These are phyloP conservation scores for Zarea fungicola DNA, from an alignment of 2,329 filamentous ascomycete genomes.

Conservation along the genomic window DNA sequence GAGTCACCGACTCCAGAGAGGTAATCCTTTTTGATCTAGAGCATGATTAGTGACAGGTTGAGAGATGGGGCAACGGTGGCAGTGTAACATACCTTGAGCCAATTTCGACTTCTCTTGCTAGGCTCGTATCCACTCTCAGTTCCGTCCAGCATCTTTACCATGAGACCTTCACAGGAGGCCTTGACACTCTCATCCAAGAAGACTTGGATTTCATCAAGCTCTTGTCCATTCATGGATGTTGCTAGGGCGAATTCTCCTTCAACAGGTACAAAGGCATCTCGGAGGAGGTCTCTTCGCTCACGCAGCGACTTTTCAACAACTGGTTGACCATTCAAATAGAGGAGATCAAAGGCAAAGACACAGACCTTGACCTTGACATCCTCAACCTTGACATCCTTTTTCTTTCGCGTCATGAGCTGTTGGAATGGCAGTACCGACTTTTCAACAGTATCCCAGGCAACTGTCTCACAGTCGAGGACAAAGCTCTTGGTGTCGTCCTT, in stretches of 20 bases:
- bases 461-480: conserved; percentile 96
- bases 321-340: conserved; percentile 88
- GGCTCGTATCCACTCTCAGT: conserved; percentile 91
- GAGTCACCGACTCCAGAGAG: conserved; percentile 91
- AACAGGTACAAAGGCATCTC: conserved; percentile 65
- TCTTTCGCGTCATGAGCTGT: conserved; percentile 95
- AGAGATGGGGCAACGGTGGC: conserved; percentile 5
- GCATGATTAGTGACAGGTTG: conserved; percentile 18
- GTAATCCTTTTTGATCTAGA: conserved; percentile 93
- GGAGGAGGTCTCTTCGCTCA: conserved; percentile 72
- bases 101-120: conserved; percentile 92
- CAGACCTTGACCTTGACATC: conserved; percentile 96
- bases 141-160: conserved; percentile 99
- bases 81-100: conserved; percentile 76
- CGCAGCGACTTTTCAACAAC: conserved; percentile 83
- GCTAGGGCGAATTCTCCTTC: conserved; percentile 93
- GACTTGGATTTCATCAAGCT: conserved; percentile 87
- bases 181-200: conserved; percentile 94
- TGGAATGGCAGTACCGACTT: conserved; percentile 98
- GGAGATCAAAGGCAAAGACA: conserved; percentile 91
- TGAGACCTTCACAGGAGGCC: conserved; percentile 91
- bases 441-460: conserved; percentile 90
- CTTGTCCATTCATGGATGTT: conserved; percentile 77
- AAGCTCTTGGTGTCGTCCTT: conserved; percentile 88
- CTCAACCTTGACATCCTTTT: conserved; percentile 92